Evolutionary conservation across 495 filamentous ascomycete species (phyloP).

Genomic region (Penicillium canariense): DNA sequence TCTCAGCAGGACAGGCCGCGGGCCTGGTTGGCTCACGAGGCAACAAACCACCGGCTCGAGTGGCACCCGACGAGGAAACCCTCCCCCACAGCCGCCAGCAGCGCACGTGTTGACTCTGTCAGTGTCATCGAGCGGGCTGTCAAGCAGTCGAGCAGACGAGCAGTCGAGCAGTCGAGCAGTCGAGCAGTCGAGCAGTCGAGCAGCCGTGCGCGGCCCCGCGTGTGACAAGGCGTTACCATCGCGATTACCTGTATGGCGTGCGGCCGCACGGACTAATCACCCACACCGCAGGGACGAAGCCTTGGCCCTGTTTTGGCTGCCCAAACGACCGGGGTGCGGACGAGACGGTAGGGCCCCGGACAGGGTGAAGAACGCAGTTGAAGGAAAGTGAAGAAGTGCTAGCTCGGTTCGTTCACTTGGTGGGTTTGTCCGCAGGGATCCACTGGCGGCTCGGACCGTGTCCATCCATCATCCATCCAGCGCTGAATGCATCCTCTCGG

Average conservation of each 20-base stretch:
- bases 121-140: constrained; percentile 11
- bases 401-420: no score
- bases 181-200: no score
- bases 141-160: no score
- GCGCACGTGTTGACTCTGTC: constrained; percentile 21
- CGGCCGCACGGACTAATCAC: constrained; percentile 9
- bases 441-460: constrained; percentile 28
- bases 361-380: not conserved
- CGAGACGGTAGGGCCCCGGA: not conserved
- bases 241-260: constrained; percentile 13
- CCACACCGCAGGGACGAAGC: not conserved
- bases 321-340: constrained; percentile 11
- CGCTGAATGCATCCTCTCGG: no score
- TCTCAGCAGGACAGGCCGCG: constrained; percentile 3
- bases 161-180: no score
- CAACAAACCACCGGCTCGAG: not conserved
- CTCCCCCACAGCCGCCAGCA: constrained; percentile 4
- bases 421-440: no score
- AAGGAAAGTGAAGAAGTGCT: no score
- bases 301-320: constrained; percentile 13
- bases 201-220: not conserved
- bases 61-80: not conserved
- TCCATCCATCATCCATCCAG: not conserved
- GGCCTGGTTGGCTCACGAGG: constrained; percentile 2
- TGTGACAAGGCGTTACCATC: constrained; percentile 22